Evolutionary conservation across 768 basidiomycete genomes (phyloP).

Genomic region (Ephemerocybe angulata): DNA sequence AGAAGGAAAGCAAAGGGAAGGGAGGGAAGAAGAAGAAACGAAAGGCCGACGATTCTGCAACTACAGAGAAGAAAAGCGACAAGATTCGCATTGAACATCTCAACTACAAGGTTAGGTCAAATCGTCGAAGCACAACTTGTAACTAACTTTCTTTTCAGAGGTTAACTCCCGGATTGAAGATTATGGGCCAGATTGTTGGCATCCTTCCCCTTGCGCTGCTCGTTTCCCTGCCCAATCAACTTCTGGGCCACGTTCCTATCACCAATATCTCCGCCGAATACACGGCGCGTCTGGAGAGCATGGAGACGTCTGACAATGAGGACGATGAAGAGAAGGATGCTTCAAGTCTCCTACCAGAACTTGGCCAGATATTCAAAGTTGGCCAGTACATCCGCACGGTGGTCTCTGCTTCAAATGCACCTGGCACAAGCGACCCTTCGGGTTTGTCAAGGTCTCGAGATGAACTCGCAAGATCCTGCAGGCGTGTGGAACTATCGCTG

Average conservation of each 20-base stretch:
- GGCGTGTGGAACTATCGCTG: slow-evolving; percentile 82
- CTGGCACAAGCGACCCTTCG: slow-evolving; percentile 58
- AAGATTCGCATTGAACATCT: slow-evolving; percentile 81
- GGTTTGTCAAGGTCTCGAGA: slow-evolving; percentile 63
- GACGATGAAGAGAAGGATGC: slow-evolving; percentile 39
- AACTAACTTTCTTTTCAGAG: slow-evolving; percentile 44
- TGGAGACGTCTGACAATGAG: slow-evolving; percentile 46
- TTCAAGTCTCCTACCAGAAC: slow-evolving; percentile 53
- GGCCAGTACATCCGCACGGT: slow-evolving; percentile 85
- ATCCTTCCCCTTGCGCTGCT: slow-evolving; percentile 87
- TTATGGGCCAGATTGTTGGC: slow-evolving; percentile 82
- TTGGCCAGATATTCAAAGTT: slow-evolving; percentile 70
- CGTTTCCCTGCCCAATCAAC: slow-evolving; percentile 92
- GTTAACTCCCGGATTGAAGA: slow-evolving; percentile 76
- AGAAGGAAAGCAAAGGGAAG: slow-evolving; percentile 36
- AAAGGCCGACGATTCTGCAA: slow-evolving; percentile 30
- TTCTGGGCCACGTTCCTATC: slow-evolving; percentile 90
- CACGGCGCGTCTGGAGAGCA: slow-evolving; percentile 65
- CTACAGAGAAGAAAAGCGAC: slow-evolving; percentile 43
- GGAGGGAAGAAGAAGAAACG: slow-evolving; percentile 43
- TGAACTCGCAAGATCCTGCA: slow-evolving; percentile 62
- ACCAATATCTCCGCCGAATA: slow-evolving; percentile 84
- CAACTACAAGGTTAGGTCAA: slow-evolving; percentile 74
- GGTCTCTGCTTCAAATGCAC: slow-evolving; percentile 64
- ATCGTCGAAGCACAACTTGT: not conserved